Conservation (phyloP, 305 asterid genomes). For the Euphrasia arctica region DNA sequence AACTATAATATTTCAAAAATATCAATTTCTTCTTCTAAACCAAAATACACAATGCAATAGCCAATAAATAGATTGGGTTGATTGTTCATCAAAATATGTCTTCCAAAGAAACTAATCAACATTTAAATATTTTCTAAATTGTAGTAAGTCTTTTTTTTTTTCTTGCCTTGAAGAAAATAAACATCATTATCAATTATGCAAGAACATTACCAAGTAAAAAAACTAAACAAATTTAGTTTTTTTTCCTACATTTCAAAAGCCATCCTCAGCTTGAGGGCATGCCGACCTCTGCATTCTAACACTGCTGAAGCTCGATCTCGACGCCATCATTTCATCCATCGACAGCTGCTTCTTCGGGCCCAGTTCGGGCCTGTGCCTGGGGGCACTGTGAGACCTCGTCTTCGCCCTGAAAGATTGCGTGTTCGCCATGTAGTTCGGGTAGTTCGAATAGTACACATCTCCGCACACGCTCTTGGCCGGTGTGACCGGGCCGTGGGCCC, state of each 20-base stretch:
- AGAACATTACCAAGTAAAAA: slow-evolving; percentile 4
- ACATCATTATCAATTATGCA: slow-evolving; percentile 22
- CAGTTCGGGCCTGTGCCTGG: slow-evolving; percentile 71
- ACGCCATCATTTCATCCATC: slow-evolving; percentile 69
- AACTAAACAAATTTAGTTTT: slow-evolving; percentile 10
- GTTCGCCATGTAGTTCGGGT: slow-evolving; percentile 77
- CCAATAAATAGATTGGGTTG: too few relatives aligned
- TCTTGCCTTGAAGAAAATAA: not conserved
- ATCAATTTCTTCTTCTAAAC: not conserved
- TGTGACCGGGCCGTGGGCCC: slow-evolving; percentile 41
- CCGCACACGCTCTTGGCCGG: slow-evolving; percentile 77
- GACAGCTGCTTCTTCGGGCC: slow-evolving; percentile 59
- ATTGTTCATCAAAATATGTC: too few relatives aligned
- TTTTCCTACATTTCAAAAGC: slow-evolving; percentile 32
- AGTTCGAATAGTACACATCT: slow-evolving; percentile 45
- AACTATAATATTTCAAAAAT: not conserved
- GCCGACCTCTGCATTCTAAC: slow-evolving; percentile 66
- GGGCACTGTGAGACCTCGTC: slow-evolving; percentile 76
- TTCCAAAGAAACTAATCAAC: too few relatives aligned
- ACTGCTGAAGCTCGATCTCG: slow-evolving; percentile 81
- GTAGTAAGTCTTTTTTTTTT: not conserved
- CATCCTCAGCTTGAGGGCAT: slow-evolving; percentile 59
- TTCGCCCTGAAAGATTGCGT: slow-evolving; percentile 77
- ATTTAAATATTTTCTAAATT: not conserved
- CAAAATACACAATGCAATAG: too few relatives aligned